Evolutionary conservation across 2,329 filamentous ascomycete species (phyloP).

Genomic region (Hirsutella thompsonii): DNA sequence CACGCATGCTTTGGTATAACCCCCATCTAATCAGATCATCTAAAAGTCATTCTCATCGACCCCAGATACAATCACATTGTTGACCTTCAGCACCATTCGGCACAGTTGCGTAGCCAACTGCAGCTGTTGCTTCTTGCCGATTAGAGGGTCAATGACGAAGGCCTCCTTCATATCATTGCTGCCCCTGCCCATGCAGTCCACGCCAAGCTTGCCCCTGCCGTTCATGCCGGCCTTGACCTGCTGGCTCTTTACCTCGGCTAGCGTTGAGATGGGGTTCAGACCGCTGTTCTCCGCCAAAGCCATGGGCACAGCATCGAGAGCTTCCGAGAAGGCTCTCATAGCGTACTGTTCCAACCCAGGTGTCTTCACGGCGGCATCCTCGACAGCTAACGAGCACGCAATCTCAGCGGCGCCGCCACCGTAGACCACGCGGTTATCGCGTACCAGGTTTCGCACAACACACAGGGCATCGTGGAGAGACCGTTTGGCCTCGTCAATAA

Average conservation of each 20-base stretch:
- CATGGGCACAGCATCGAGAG: slow-evolving; percentile 87
- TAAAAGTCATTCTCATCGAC: slow-evolving; percentile 82
- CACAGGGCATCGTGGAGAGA: slow-evolving; percentile 96
- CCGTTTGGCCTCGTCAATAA: slow-evolving; percentile 97
- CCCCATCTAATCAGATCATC: slow-evolving; percentile 11
- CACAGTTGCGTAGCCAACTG: slow-evolving; percentile 94
- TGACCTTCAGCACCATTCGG: slow-evolving; percentile 95
- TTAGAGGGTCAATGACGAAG: slow-evolving; percentile 96
- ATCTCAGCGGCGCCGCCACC: slow-evolving; percentile 95
- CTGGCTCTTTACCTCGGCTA: slow-evolving; percentile 90
- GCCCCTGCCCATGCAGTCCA: slow-evolving; percentile 95
- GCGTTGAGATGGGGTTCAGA: slow-evolving; percentile 86
- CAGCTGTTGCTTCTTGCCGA: slow-evolving; percentile 95
- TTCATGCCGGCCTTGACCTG: slow-evolving; percentile 62
- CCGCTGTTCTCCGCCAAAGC: slow-evolving; percentile 95
- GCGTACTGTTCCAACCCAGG: slow-evolving; percentile 97
- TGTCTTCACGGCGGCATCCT: slow-evolving; percentile 88
- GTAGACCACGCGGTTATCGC: slow-evolving; percentile 94
- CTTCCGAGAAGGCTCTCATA: slow-evolving; percentile 95
- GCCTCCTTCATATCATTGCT: slow-evolving; percentile 96
- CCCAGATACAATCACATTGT: slow-evolving; percentile 89
- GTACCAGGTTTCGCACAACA: slow-evolving; percentile 91
- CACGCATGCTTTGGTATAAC: slow-evolving; percentile 12
- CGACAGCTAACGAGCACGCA: slow-evolving; percentile 89
- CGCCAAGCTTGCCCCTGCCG: slow-evolving; percentile 56